Evolutionary conservation across 495 filamentous ascomycete species (phyloP).

Genomic region (Daldinia loculata): DNA sequence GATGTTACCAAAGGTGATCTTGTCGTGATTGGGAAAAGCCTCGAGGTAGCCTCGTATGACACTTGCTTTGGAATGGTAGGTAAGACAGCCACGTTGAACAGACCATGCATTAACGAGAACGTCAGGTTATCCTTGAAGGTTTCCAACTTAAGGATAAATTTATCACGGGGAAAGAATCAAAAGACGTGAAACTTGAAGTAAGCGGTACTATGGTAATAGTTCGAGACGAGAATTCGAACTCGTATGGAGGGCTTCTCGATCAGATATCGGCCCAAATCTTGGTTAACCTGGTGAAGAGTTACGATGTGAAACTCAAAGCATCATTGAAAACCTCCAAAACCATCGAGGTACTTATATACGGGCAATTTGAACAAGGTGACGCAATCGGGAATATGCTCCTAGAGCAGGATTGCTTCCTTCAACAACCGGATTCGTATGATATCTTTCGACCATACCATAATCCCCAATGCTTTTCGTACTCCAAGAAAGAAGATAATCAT

Average conservation of each 20-base stretch:
- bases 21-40: neutral
- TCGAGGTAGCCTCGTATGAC: neutral
- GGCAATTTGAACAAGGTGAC: slow-evolving; percentile 6
- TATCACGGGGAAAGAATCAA: neutral
- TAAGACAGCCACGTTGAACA: neutral
- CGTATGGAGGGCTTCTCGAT: slow-evolving; percentile 11
- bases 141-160: neutral
- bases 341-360: slow-evolving; percentile 19
- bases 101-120: neutral
- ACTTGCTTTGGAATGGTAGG: slow-evolving; percentile 27
- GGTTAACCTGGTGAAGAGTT: neutral
- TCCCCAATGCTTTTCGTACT: slow-evolving; percentile 15
- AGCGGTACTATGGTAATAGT: slow-evolving; percentile 1
- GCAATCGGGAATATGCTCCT: slow-evolving; percentile 17
- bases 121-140: slow-evolving; percentile 9
- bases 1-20: neutral
- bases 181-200: slow-evolving; percentile 2
- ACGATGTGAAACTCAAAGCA: slow-evolving; percentile 6
- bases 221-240: neutral
- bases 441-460: slow-evolving; percentile 22
- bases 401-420: slow-evolving; percentile 21
- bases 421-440: slow-evolving; percentile 18
- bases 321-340: neutral
- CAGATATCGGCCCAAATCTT: neutral
- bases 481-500: neutral